phyloP scores from a whole-genome alignment of 495 filamentous ascomycete genomes.

The Rostrohypoxylon terebratum region DNA sequence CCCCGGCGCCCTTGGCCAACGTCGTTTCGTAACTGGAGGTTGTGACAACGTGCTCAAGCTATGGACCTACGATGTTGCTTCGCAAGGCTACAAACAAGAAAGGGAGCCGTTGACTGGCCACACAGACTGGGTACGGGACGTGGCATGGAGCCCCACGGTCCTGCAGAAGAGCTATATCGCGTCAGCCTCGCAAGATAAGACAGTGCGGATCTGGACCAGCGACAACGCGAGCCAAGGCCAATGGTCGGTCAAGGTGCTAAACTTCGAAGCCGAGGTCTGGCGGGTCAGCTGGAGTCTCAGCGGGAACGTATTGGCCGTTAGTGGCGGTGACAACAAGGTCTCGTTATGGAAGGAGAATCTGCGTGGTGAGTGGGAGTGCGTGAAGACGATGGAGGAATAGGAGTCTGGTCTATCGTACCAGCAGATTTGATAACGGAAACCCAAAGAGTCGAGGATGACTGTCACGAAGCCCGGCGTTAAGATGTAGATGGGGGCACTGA shows the following conservation, averaged over 20 bases:
- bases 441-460: constrained; percentile 23
- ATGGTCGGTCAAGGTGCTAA: constrained; percentile 85
- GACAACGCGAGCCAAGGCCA: constrained; percentile 69
- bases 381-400: constrained; percentile 96
- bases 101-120: constrained; percentile 75
- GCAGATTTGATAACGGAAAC: constrained; percentile 2
- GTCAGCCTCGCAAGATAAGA: constrained; percentile 93
- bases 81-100: constrained; percentile 65
- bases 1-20: constrained; percentile 66
- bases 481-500: constrained; percentile 36
- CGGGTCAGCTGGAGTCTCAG: constrained; percentile 97
- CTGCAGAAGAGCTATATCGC: constrained; percentile 96
- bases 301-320: constrained; percentile 95
- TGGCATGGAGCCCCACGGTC: constrained; percentile 94
- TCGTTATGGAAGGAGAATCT: constrained; percentile 88
- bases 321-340: constrained; percentile 95
- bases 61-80: constrained; percentile 71
- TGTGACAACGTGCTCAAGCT: constrained; percentile 93
- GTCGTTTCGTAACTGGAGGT: constrained; percentile 92
- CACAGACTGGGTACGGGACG: constrained; percentile 97
- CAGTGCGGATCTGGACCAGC: constrained; percentile 94
- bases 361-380: constrained; percentile 88
- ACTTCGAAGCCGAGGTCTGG: constrained; percentile 92
- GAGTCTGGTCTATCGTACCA: neutral
- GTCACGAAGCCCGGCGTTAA: constrained; percentile 41